Base-by-base conservation (phyloP, 345 rosid species). In the Dimocarpus longan region DNA sequence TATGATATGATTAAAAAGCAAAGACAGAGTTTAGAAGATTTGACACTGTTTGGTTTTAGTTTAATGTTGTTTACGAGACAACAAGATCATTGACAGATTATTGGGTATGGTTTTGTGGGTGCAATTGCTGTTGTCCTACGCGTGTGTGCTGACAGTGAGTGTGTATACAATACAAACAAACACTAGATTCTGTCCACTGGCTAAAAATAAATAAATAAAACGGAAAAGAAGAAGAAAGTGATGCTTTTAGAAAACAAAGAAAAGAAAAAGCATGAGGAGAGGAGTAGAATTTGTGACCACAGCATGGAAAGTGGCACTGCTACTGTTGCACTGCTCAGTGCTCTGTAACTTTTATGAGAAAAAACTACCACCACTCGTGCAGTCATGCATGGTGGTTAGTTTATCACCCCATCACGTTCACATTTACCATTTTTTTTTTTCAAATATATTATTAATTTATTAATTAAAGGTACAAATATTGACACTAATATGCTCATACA, bases 61-160 rank as follows among this genome's bases (percentile, higher is more conserved):
- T 66, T 74, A 59, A 59, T 66, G 62, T 48, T 4, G 26, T 24
- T 66, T 12, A 84, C 11, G 75, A 68, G 80, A 80, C 76, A 67
- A 73, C 40, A 77, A 74, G 42, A 84, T 75, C 80, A 12, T 11
- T 68, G 81, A 42, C 62, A 74, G 78, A 78, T 74, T 19, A 68
- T 50, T 24, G 60, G 63, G 69, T 66, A 54, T 40, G 79, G 68
- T 68, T 81, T 78, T 28, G 76, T 78, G 81, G 68, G 71, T 26
- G 65, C 79, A 74, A 21, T 13, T 60, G 56, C 0, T 32, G 24
- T 22, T 13, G 80, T 83, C 66, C 74, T 52, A 79, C 78, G 76
- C 59, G 60, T 46, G 83, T 48, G 62, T 48, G 81, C 60, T 48
- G 80, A 60, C 74, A 39, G 78, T 62, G 76, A 44, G 16, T 50